phyloP scores from a whole-genome alignment of 257 asterid species.

The Voacanga thouarsii region DNA sequence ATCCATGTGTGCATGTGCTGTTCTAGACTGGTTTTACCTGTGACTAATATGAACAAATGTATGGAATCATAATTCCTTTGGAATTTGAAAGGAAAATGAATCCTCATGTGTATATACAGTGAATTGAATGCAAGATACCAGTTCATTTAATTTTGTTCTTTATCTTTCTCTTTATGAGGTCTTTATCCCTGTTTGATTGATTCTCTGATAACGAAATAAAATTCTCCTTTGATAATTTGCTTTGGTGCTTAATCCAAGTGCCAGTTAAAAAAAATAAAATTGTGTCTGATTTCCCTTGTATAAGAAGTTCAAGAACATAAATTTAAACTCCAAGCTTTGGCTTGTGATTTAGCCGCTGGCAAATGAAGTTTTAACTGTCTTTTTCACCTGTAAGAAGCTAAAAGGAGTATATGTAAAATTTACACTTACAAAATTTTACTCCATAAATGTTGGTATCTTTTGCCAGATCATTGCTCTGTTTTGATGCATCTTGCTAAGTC shows the following conservation, averaged over 20 bases:
- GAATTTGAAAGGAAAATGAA: neutral
- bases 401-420: neutral
- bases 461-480: neutral
- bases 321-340: neutral
- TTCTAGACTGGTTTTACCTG: neutral
- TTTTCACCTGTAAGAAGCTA: neutral
- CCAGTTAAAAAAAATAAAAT: neutral
- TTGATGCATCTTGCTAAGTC: neutral
- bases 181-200: neutral
- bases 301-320: neutral
- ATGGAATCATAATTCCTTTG: neutral
- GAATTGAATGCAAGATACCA: neutral
- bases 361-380: neutral
- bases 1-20: neutral
- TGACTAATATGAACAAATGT: neutral
- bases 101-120: neutral
- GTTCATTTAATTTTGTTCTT: neutral
- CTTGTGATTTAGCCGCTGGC: neutral
- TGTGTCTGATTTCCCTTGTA: neutral
- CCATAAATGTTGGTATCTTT: neutral
- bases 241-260: constrained; percentile 1
- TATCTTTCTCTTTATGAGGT: neutral
- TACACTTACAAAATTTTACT: neutral
- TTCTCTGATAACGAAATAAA: neutral
- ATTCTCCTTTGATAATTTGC: neutral